Conservation (phyloP, 2,329 filamentous ascomycete genomes). For the Diaporthe helianthi region DNA sequence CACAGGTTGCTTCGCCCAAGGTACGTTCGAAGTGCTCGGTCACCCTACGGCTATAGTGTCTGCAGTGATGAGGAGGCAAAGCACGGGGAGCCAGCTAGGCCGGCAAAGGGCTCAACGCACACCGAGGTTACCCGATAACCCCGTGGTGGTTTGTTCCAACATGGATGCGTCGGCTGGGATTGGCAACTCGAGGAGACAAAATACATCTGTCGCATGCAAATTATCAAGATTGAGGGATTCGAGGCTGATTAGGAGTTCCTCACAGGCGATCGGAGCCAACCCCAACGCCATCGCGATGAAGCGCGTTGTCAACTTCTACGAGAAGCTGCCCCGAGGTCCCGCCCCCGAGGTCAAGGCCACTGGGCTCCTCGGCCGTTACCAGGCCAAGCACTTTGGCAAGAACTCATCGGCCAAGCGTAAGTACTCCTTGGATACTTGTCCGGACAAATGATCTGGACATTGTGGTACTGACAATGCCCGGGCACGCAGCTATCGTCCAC, state of each 20-base stretch:
- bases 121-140: background rate
- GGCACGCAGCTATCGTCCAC: conserved; percentile 80
- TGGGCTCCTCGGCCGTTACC: conserved; percentile 88
- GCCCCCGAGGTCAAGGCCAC: conserved; percentile 83
- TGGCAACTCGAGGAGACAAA: background rate
- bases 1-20: conserved; percentile 80
- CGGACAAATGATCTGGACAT: background rate
- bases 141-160: background rate
- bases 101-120: background rate
- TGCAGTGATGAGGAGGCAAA: background rate
- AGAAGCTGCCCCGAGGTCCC: conserved; percentile 92
- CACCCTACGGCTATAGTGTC: background rate
- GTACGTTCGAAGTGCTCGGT: conserved; percentile 60
- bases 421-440: conserved; percentile 47
- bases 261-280: conserved; percentile 88
- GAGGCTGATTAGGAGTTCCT: conserved; percentile 10
- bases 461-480: conserved; percentile 24
- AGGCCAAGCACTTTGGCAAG: conserved; percentile 93
- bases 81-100: background rate
- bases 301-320: conserved; percentile 97
- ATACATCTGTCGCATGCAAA: background rate
- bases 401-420: conserved; percentile 88
- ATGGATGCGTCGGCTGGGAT: background rate
- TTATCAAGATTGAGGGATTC: background rate
- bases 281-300: conserved; percentile 98